These are phyloP conservation scores for Paramyrothecium roridum DNA, from an alignment of 2,329 filamentous ascomycete species.

Conservation along the genomic window DNA sequence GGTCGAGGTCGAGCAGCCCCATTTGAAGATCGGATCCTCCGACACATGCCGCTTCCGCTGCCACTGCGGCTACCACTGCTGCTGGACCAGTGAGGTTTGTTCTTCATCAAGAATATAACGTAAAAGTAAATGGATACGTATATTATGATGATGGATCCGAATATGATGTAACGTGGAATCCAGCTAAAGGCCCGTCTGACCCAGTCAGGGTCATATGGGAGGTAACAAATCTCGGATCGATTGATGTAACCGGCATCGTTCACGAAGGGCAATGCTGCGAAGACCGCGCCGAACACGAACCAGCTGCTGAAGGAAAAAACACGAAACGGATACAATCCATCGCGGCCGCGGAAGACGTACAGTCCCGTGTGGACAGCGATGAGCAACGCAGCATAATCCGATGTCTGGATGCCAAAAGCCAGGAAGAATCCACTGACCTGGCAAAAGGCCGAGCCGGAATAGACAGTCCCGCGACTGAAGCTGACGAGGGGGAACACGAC, in stretches of 20 bases:
- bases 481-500: neutral
- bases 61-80: neutral
- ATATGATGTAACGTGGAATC: neutral
- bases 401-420: neutral
- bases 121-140: neutral
- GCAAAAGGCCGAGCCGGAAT: neutral
- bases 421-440: neutral
- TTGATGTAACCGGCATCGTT: neutral
- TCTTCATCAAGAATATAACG: neutral
- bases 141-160: neutral
- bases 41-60: neutral
- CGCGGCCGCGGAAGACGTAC: slow-evolving; percentile 1
- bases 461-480: neutral
- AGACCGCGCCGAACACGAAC: neutral
- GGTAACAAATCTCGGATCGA: neutral
- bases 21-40: neutral
- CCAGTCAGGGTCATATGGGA: neutral
- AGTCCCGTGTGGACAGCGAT: neutral
- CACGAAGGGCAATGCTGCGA: neutral
- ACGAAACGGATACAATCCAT: neutral
- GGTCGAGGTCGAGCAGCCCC: too few relatives aligned
- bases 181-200: slow-evolving; percentile 1
- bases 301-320: neutral
- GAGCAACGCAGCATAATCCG: neutral
- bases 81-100: neutral